Base-by-base conservation (phyloP, 306 rosid genomes). In the Quercus aquifolioides region DNA sequence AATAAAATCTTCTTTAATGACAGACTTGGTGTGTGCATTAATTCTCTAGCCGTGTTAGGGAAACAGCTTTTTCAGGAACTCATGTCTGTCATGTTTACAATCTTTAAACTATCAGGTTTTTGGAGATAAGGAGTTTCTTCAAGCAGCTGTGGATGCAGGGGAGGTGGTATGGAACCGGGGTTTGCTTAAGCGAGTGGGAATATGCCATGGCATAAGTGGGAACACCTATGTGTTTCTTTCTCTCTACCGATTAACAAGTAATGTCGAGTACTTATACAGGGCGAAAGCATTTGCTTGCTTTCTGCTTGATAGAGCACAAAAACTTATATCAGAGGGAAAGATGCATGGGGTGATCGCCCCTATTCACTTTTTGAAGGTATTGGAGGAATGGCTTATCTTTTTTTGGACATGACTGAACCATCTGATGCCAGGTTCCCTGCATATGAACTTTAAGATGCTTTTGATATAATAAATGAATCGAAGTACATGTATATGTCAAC, bases 301-400 rank as follows among this genome's bases (percentile, higher is more conserved):
- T 80, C 89, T 90, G 31, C 89, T 89, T 76, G 90, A 89, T 78
- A 87, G 83, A 75, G 96, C 90, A 2, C 79, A 79, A 52, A 86
- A 55, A 26, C 80, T 94, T 74, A 87, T 92, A 55, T 78, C 83
- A 4, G 91, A 90, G 74, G 91, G 94, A 56, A 83, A 41, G 75
- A 90, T 92, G 93, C 96, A 89, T 55, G 96, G 96, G 98, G 98
- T 33, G 98, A 94, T 82, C 85, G 88, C 14, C 90, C 96, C 38
- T 88, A 80, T 77, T 92, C 97, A 23, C 72, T 92, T 72, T 91
- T 89, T 31, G 94, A 94, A 88, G 97, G 98, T 69, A 74, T 88
- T 78, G 98, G 92, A 78, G 98, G 94, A 83, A 86, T 92, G 98
- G 79, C 92, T 14, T 69, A 75, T 78, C 83, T 87, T 58, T 87